A percentile compares a stretch with the other conserved stretches of the same genome.
Conservation (phyloP, 495 filamentous ascomycete species). For the Friedmanniomyces endolithicus region DNA sequence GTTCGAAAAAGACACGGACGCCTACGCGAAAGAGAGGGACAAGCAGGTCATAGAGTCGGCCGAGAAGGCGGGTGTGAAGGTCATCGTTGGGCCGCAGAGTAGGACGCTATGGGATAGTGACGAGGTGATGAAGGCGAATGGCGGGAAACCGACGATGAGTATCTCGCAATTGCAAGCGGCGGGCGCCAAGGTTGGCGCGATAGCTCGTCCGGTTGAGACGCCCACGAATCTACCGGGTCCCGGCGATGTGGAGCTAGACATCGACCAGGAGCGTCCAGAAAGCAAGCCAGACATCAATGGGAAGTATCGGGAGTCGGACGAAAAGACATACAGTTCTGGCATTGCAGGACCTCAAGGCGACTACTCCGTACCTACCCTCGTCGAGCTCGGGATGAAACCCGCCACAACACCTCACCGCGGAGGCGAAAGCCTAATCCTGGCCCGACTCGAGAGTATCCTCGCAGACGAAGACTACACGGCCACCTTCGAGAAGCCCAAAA, state of each 20-base stretch:
- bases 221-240: conserved; percentile 47
- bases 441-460: conserved; percentile 38
- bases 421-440: conserved; percentile 48
- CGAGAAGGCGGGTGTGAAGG: conserved; percentile 48
- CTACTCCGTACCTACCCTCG: conserved; percentile 48
- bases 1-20: conserved; percentile 62
- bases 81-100: conserved; percentile 42
- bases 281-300: conserved; percentile 43
- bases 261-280: conserved; percentile 38
- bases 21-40: conserved; percentile 52
- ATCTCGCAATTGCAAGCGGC: conserved; percentile 45
- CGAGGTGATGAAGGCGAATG: conserved; percentile 47
- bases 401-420: conserved; percentile 50
- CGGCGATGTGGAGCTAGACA: conserved; percentile 42
- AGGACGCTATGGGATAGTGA: conserved; percentile 58
- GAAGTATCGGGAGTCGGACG: conserved; percentile 33
- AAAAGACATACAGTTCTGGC: conserved; percentile 39
- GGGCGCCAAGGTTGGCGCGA: conserved; percentile 38
- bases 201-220: conserved; percentile 42
- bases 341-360: conserved; percentile 50
- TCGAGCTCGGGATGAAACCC: conserved; percentile 47
- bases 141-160: conserved; percentile 56
- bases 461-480: conserved; percentile 49
- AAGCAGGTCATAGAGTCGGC: conserved; percentile 41
- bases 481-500: conserved; percentile 57